Percentiles rank a stretch among this genome's conserved stretches.
phyloP scores from a whole-genome alignment of 495 filamentous ascomycete species.

The Talaromyces adpressus region DNA sequence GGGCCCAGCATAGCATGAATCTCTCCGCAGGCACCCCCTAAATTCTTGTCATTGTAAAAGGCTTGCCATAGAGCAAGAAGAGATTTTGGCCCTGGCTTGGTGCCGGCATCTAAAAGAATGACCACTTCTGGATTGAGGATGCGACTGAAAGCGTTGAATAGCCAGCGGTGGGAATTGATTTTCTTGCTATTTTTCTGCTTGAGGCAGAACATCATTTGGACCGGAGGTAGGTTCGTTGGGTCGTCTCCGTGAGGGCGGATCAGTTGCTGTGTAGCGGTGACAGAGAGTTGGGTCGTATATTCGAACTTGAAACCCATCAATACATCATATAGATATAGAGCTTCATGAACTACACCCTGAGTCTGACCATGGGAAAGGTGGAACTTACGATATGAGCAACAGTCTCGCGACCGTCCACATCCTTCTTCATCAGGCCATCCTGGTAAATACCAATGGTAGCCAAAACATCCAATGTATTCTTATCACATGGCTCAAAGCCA shows the following conservation, averaged over 20 bases:
- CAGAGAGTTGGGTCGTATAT: constrained; percentile 96
- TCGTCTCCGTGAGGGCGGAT: constrained; percentile 85
- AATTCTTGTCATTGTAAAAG: constrained; percentile 98
- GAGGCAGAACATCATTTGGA: constrained; percentile 98
- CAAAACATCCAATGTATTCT: constrained; percentile 85
- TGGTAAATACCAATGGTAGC: constrained; percentile 95
- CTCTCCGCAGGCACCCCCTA: constrained; percentile 96
- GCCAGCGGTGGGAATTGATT: constrained; percentile 98
- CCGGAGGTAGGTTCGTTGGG: constrained; percentile 77
- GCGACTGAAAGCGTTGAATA: constrained; percentile 94
- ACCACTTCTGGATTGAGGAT: constrained; percentile 94
- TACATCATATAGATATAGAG: not conserved
- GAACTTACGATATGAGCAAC: constrained; percentile 74
- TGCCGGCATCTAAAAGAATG: constrained; percentile 92
- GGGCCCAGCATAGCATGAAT: constrained; percentile 97
- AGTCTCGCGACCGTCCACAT: constrained; percentile 94
- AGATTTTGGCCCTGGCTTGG: constrained; percentile 90
- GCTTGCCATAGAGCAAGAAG: constrained; percentile 91
- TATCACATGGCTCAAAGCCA: constrained; percentile 96
- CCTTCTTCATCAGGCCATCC: constrained; percentile 97
- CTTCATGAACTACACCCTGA: not conserved
- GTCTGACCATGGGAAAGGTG: not conserved
- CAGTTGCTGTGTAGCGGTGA: constrained; percentile 91
- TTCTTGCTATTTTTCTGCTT: constrained; percentile 99
- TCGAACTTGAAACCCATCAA: constrained; percentile 55